Conservation (phyloP, 208 protist species). For the Crithidia mellificae region DNA sequence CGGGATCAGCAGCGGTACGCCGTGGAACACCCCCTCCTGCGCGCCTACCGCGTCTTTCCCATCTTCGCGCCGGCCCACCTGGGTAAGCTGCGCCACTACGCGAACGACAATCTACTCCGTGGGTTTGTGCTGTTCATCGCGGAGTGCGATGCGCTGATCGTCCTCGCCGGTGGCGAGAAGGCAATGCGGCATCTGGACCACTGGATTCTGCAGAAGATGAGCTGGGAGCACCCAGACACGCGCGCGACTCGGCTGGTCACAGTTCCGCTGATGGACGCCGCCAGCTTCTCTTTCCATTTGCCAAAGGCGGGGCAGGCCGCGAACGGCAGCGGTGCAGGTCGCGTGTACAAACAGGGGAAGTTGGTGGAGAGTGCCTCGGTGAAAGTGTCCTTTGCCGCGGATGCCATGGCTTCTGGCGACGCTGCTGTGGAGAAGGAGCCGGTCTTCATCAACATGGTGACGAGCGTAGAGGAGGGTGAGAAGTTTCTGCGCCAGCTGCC, state of each 20-base stretch:
- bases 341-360: constrained; percentile 22
- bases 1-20: constrained; percentile 60
- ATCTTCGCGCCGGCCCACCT: constrained; percentile 63
- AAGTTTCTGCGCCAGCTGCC: constrained; percentile 65
- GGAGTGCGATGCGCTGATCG: constrained; percentile 64
- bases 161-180: constrained; percentile 69
- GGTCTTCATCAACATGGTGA: constrained; percentile 74
- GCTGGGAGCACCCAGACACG: constrained; percentile 70
- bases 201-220: constrained; percentile 80
- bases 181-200: constrained; percentile 77
- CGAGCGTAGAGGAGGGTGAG: constrained; percentile 67
- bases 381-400: no score
- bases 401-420: no score
- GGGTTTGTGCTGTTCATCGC: constrained; percentile 73
- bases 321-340: not conserved
- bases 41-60: constrained; percentile 73
- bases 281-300: constrained; percentile 65
- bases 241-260: constrained; percentile 51
- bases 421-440: constrained; percentile 26
- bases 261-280: constrained; percentile 55
- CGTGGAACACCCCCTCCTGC: constrained; percentile 54
- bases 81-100: constrained; percentile 72
- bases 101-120: constrained; percentile 77
- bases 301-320: constrained; percentile 15
- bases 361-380: constrained; percentile 7